A percentile compares a stretch with the other conserved stretches of the same genome.
phyloP scores from a whole-genome alignment of 192 early-diverging fungal genomes.

The Chytriomyces sp. region DNA sequence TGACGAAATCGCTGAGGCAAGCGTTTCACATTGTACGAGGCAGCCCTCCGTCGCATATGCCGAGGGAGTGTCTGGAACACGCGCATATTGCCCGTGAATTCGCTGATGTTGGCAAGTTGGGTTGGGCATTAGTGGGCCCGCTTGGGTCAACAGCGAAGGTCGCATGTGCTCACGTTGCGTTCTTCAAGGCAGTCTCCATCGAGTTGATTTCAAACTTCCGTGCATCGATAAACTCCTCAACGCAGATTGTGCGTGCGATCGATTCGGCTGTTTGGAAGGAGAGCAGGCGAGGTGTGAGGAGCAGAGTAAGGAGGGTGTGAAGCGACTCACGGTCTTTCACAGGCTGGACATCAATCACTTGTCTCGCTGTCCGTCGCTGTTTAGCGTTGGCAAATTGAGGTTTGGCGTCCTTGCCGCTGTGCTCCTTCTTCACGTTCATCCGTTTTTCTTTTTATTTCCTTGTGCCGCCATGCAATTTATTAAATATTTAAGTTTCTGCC shows the following conservation, averaged over 20 bases:
- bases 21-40: constrained; percentile 92
- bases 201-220: constrained; percentile 86
- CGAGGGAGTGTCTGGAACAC: constrained; percentile 92
- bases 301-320: neutral
- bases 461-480: no score
- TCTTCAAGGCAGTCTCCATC: constrained; percentile 78
- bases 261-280: constrained; percentile 6
- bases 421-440: no score
- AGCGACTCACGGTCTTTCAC: neutral
- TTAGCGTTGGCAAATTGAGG: no score
- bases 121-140: no score
- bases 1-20: constrained; percentile 83
- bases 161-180: constrained; percentile 47
- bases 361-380: constrained; percentile 21
- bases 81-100: constrained; percentile 59
- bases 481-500: no score
- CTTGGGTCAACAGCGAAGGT: no score
- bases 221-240: constrained; percentile 69
- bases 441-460: no score
- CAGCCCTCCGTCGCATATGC: constrained; percentile 89
- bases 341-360: constrained; percentile 34
- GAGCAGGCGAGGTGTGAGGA: neutral
- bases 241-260: constrained; percentile 49
- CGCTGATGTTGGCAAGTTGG: constrained; percentile 7
- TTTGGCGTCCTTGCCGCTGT: no score